Conservation (phyloP, 2,329 filamentous ascomycete genomes). For the Cephalotrichum gorgonifer region DNA sequence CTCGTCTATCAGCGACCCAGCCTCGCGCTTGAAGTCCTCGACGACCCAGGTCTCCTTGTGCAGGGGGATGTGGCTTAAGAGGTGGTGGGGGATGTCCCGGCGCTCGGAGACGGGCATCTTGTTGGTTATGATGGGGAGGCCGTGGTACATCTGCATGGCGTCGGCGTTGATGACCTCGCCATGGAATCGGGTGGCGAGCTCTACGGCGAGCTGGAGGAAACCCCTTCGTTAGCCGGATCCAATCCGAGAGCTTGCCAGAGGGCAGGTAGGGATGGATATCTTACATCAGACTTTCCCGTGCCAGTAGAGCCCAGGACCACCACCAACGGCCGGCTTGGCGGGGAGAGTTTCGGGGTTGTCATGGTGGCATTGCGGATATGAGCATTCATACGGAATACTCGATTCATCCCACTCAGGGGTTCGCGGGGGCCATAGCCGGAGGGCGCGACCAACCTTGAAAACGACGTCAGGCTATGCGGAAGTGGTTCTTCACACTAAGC, state of each 20-base stretch:
- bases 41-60: constrained; percentile 78
- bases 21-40: constrained; percentile 62
- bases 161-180: constrained; percentile 96
- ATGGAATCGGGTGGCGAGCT: constrained; percentile 71
- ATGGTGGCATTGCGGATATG: background rate
- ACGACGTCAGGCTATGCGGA: background rate
- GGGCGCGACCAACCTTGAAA: background rate
- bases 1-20: constrained; percentile 59
- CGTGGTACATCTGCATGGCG: constrained; percentile 94
- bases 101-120: constrained; percentile 71
- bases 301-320: constrained; percentile 83
- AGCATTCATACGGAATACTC: background rate
- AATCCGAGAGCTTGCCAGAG: background rate
- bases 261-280: constrained; percentile 9
- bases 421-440: background rate
- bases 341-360: constrained; percentile 12
- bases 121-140: constrained; percentile 90
- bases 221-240: background rate
- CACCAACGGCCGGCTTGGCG: constrained; percentile 53
- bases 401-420: background rate
- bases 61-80: constrained; percentile 69
- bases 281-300: constrained; percentile 85
- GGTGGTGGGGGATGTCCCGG: constrained; percentile 74
- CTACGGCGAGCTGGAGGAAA: constrained; percentile 74
- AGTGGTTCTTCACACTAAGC: background rate